phyloP scores from a whole-genome alignment of 192 early-diverging fungal genomes.

The Gamsiella multidivaricata region DNA sequence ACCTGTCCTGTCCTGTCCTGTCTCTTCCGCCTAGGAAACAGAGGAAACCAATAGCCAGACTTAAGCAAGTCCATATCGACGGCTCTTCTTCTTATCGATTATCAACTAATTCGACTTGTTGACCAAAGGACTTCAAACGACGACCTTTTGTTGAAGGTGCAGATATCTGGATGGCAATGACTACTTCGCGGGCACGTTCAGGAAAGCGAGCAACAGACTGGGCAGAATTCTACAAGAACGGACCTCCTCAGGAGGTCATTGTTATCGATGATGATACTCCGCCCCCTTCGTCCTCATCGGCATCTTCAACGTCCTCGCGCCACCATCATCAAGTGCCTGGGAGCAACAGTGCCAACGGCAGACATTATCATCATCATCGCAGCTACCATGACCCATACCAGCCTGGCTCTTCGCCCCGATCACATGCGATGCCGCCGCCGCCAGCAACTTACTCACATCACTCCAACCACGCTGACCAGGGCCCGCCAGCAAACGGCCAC shows the following conservation, averaged over 20 bases:
- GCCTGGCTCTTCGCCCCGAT: slow-evolving; percentile 17
- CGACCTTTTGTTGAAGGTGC: not conserved
- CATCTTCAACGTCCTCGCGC: slow-evolving; percentile 11
- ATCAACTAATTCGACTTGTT: no score
- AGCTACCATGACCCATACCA: slow-evolving; percentile 9
- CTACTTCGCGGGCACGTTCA: slow-evolving; percentile 18
- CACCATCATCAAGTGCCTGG: slow-evolving; percentile 28
- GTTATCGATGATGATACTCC: slow-evolving; percentile 55
- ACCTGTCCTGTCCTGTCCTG: no score
- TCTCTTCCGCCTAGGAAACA: no score
- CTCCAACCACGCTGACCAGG: not conserved
- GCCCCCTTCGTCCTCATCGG: slow-evolving; percentile 33
- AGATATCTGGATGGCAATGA: slow-evolving; percentile 21
- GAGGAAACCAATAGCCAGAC: no score
- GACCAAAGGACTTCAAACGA: no score
- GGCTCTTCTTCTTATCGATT: no score
- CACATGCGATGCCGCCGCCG: slow-evolving; percentile 30
- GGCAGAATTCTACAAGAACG: slow-evolving; percentile 51
- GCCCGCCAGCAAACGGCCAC: not conserved
- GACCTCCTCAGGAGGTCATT: slow-evolving; percentile 49
- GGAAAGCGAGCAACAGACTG: slow-evolving; percentile 36
- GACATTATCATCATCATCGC: slow-evolving; percentile 13
- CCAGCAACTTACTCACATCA: slow-evolving; percentile 24
- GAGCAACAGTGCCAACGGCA: slow-evolving; percentile 9
- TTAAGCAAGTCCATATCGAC: no score